A percentile compares a stretch with the other conserved stretches of the same genome.
Evolutionary conservation across 176 grass and related monocot genomes (phyloP).

Genomic region (Musa itinerans): DNA sequence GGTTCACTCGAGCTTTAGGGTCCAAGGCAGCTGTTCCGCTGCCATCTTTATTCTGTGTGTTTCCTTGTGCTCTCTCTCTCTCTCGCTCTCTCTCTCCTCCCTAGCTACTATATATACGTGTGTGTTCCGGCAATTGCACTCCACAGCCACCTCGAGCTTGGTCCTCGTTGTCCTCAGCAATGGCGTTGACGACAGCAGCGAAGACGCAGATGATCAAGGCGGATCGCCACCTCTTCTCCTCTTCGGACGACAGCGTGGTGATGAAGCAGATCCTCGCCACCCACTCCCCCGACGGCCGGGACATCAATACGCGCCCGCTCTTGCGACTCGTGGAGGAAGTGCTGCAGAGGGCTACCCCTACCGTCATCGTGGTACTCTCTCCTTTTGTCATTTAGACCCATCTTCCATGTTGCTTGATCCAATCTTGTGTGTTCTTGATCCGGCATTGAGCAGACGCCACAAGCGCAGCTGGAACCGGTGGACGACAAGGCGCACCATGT

Average conservation of each 20-base stretch:
- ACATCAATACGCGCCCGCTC: conserved; percentile 27
- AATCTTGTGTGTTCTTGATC: conserved; percentile 1
- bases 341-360: conserved; percentile 26
- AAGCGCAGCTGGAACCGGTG: conserved; percentile 5
- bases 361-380: conserved; percentile 16
- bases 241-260: conserved; percentile 27
- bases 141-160: neutral
- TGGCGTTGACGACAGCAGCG: neutral
- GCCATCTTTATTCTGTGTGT: neutral
- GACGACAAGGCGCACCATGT: conserved; percentile 32
- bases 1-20: neutral
- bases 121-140: neutral
- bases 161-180: neutral
- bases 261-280: conserved; percentile 40
- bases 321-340: conserved; percentile 28
- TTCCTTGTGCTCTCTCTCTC: neutral
- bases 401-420: too few species aligned
- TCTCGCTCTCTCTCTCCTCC: neutral
- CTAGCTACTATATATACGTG: neutral
- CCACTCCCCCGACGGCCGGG: conserved; percentile 29
- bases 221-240: conserved; percentile 31
- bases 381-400: neutral
- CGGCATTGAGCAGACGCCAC: conserved; percentile 14
- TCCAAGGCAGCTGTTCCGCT: neutral
- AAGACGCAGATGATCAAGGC: conserved; percentile 20